Evolutionary conservation across 2,329 filamentous ascomycete species (phyloP), one percentile per base, ranked within the genome.

Genomic region (Ophiognomonia clavigignenti-juglandacearum): DNA sequence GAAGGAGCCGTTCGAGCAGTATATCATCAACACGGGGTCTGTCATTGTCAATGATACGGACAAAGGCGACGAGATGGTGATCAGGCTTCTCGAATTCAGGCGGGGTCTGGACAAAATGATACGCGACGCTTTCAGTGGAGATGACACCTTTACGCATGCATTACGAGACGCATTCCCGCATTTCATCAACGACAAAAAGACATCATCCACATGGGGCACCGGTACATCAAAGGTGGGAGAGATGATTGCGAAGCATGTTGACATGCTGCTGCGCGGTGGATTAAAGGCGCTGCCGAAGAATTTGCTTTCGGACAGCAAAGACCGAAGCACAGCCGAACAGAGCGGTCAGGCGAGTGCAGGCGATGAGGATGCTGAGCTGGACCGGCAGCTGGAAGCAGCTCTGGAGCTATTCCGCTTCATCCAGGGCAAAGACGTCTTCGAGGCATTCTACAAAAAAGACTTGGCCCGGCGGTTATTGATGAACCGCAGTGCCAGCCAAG

Each of bases 391-490:
- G 10, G 91, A 98, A 57, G 87, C 95, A 61, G 91, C 88, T 0
- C 73, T 99, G 3, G 92, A 97, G 64, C 74, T 99, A 4, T 98
- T 98, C 76, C 82, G 95, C 5, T 97, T 97, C 64, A 88, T 99
- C 27, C 85, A 97, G 61, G 93, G 93, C 55, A 98, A 98, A 64
- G 92, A 95, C 46, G 88, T 96, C 0, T 98, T 99, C 54, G 93
- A 98, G 64, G 92, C 93, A 1, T 98, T 98, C 63, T 99, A 99
- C 77, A 98, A 98, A 73, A 95, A 93, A 60, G 93, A 97, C 61
- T 77, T 99, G 42, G 92, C 95, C 1, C 80, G 91, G 14, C 80
- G 93, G 39, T 70, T 99, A 35, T 75, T 99, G 46, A 91, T 97
- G 88, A 86, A 85, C 32, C 82, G 91, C 54, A 96, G 90, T 62